Conservation (phyloP, 441 rosid species). For the Croton laevigatus region DNA sequence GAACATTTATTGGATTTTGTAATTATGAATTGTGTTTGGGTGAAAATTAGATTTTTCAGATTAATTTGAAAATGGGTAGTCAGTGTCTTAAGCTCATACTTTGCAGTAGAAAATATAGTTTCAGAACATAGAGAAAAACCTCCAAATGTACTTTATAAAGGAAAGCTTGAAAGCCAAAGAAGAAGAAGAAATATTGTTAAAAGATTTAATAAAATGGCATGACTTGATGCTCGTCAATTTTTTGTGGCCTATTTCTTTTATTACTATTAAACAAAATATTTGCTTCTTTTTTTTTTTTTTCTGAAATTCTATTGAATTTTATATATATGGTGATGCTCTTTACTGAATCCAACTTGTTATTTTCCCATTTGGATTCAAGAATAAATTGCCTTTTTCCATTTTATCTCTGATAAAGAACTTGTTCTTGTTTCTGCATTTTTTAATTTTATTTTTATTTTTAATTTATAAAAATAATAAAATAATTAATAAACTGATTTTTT, state of each 20-base stretch:
- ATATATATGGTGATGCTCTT: slow-evolving; percentile 5
- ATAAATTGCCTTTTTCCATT: too few species aligned
- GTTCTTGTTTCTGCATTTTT: too few species aligned
- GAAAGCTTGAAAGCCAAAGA: slow-evolving; percentile 40
- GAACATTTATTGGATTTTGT: too few species aligned
- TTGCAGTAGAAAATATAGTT: slow-evolving; percentile 43
- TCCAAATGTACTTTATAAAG: slow-evolving; percentile 49
- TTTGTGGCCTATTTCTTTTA: slow-evolving; percentile 28
- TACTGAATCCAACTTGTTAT: neutral
- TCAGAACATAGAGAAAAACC: slow-evolving; percentile 59
- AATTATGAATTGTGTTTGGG: neutral
- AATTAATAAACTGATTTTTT: too few species aligned
- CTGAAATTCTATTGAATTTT: neutral
- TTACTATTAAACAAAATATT: slow-evolving; percentile 10
- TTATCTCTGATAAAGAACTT: too few species aligned
- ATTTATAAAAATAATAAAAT: too few species aligned
- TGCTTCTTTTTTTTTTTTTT: neutral
- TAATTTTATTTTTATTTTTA: too few species aligned
- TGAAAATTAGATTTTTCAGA: slow-evolving; percentile 1
- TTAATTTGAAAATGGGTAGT: slow-evolving; percentile 57
- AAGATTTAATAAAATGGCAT: slow-evolving; percentile 43
- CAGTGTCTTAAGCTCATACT: slow-evolving; percentile 60
- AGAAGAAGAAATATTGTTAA: slow-evolving; percentile 38
- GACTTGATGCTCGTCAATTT: slow-evolving; percentile 56
- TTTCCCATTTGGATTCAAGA: too few species aligned